Conservation (phyloP, 106 monocot genomes). For the Xerophyta viscosa region DNA sequence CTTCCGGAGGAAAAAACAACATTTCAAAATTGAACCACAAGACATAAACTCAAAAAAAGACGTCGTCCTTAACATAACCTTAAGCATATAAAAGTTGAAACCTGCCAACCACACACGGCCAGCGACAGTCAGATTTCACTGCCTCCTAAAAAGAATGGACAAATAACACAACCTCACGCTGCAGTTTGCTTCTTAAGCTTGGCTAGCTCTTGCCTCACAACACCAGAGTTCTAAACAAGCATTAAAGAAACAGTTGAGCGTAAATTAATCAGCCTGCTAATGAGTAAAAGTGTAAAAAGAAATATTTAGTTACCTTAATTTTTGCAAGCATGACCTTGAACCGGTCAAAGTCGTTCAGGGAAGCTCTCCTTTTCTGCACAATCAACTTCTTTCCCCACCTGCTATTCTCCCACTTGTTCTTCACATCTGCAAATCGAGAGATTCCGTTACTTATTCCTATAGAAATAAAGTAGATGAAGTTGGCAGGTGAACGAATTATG, state of each 20-base stretch:
- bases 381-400: slow-evolving; percentile 83
- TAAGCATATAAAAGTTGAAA: too few relatives aligned
- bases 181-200: slow-evolving; percentile 37
- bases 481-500: neutral
- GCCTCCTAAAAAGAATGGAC: neutral
- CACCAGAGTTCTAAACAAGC: slow-evolving; percentile 26
- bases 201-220: slow-evolving; percentile 34
- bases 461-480: neutral
- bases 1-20: neutral
- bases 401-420: slow-evolving; percentile 79
- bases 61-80: too few relatives aligned
- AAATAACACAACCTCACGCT: neutral
- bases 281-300: neutral
- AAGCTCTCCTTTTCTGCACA: slow-evolving; percentile 76
- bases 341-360: slow-evolving; percentile 75
- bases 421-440: slow-evolving; percentile 46
- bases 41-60: too few relatives aligned
- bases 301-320: slow-evolving; percentile 22
- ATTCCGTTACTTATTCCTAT: neutral
- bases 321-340: slow-evolving; percentile 59
- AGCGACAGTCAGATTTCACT: neutral
- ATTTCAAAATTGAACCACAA: neutral
- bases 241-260: neutral
- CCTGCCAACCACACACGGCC: neutral
- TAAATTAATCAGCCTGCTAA: neutral